Evolutionary conservation across 2,329 filamentous ascomycete genomes (phyloP), one percentile per base, ranked within the genome.

Genomic region (Calonectria leucothoes): DNA sequence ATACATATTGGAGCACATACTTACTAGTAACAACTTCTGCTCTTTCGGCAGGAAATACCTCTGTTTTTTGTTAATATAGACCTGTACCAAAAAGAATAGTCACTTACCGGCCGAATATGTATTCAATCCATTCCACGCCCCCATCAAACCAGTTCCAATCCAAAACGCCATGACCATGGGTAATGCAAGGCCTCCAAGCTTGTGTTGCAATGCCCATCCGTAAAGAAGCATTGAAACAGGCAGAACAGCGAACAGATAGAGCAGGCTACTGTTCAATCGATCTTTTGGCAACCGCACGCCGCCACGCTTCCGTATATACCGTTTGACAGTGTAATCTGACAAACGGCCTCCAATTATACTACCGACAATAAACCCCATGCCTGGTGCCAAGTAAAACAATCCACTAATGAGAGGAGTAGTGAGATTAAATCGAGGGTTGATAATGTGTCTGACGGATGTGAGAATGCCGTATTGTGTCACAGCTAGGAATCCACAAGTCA

Each of bases 391-490:
- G 33, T 72, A 72, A 23, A 72, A 72, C 2, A 72, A 51, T 14
- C 70, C 70, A 29, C 65, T 69, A 35, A 72, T 49, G 3, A 72
- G 39, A 6, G 70, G 65, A 2, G 70, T 72, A 3, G 55, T 72
- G 7, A 72, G 57, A 15, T 72, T 55, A 27, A 72, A 72, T 15
- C 66, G 66, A 15, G 70, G 65, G 17, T 69, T 72, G 14, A 72
- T 69, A 20, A 69, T 69, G 57, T 65, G 66, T 59, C 70, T 14
- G 12, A 69, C 57, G 2, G 70, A 69, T 31, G 70, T 49, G 29
- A 72, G 70, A 4, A 72, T 6, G 1, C 45, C 70, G 42, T 69
- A 72, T 57, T 78, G 76, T 20, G 70, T 70, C n/a, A 70, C 73
- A 6, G 65, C 66, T 17, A 70, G 70, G 25, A 71, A 55, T 10